Percentiles rank a stretch among this genome's conserved stretches.
Conservation (phyloP, 1,139 yeast species). For the Debaryomyces sp. region DNA sequence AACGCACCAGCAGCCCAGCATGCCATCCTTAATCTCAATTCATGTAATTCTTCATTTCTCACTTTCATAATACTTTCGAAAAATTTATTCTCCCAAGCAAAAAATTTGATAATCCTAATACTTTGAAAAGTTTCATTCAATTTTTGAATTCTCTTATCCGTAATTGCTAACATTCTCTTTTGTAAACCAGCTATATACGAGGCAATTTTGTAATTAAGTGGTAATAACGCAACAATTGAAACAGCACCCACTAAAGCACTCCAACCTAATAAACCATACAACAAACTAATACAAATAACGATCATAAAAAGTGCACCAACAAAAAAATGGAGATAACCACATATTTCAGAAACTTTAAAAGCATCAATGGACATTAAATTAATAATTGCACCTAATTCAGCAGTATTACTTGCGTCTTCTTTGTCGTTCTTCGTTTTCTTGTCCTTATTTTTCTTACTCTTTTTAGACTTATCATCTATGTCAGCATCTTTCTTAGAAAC, state of each 20-base stretch:
- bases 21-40: constrained; percentile 60
- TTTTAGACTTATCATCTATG: constrained; percentile 22
- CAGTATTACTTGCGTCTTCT: constrained; percentile 51
- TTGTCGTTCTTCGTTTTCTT: constrained; percentile 21
- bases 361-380: constrained; percentile 97
- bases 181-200: constrained; percentile 65
- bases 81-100: constrained; percentile 94
- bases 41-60: constrained; percentile 70
- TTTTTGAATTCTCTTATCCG: constrained; percentile 90
- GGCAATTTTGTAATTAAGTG: constrained; percentile 73
- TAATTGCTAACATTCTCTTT: constrained; percentile 71
- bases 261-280: constrained; percentile 81
- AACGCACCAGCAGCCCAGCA: constrained; percentile 70
- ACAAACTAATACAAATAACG: constrained; percentile 61
- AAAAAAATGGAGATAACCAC: constrained; percentile 85
- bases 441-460: constrained; percentile 15
- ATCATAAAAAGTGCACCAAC: constrained; percentile 75
- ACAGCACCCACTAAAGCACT: constrained; percentile 83
- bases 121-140: constrained; percentile 93
- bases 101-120: constrained; percentile 89
- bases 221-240: constrained; percentile 65
- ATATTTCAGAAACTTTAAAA: constrained; percentile 86
- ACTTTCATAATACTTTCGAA: constrained; percentile 68
- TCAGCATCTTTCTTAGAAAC: constrained; percentile 25
- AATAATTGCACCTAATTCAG: constrained; percentile 88